These are phyloP conservation scores for Nakazawaea wickerhamii DNA, from an alignment of 805 yeast species.

Conservation along the genomic window DNA sequence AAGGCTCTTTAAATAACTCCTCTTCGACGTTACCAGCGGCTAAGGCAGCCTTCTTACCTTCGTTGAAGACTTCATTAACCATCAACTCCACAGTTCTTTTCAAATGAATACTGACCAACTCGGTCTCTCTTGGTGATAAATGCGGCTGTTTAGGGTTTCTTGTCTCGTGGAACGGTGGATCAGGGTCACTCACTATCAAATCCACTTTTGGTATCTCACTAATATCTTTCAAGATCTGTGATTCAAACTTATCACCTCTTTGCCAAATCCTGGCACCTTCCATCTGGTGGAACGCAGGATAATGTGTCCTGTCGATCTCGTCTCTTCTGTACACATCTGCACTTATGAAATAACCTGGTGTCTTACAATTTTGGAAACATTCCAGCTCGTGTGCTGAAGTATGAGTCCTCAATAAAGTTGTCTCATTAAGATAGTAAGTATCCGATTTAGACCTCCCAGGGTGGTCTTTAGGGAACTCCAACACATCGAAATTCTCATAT, in stretches of 20 bases:
- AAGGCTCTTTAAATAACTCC: slow-evolving; percentile 63
- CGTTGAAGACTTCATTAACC: slow-evolving; percentile 76
- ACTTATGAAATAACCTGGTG: slow-evolving; percentile 86
- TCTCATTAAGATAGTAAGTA: slow-evolving; percentile 81
- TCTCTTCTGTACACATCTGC: slow-evolving; percentile 97
- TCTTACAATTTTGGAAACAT: slow-evolving; percentile 59
- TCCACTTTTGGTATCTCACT: slow-evolving; percentile 59
- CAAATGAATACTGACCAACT: slow-evolving; percentile 67
- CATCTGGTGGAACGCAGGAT: slow-evolving; percentile 96
- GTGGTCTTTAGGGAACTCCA: slow-evolving; percentile 88
- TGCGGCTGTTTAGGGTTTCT: slow-evolving; percentile 76
- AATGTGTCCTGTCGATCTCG: slow-evolving; percentile 92
- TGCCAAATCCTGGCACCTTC: slow-evolving; percentile 93
- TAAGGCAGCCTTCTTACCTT: slow-evolving; percentile 58
- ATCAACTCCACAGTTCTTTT: slow-evolving; percentile 81
- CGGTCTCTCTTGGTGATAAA: slow-evolving; percentile 66
- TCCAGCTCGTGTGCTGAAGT: slow-evolving; percentile 95
- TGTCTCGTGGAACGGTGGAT: slow-evolving; percentile 43
- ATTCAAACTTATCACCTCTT: slow-evolving; percentile 33
- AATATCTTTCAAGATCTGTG: slow-evolving; percentile 50
- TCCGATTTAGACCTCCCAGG: slow-evolving; percentile 92
- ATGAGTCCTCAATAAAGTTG: slow-evolving; percentile 77
- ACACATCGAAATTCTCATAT: slow-evolving; percentile 81
- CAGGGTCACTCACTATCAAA: slow-evolving; percentile 73
- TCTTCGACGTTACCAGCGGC: slow-evolving; percentile 49